phyloP scores from a whole-genome alignment of 306 rosid genomes.

The Prunus padus region DNA sequence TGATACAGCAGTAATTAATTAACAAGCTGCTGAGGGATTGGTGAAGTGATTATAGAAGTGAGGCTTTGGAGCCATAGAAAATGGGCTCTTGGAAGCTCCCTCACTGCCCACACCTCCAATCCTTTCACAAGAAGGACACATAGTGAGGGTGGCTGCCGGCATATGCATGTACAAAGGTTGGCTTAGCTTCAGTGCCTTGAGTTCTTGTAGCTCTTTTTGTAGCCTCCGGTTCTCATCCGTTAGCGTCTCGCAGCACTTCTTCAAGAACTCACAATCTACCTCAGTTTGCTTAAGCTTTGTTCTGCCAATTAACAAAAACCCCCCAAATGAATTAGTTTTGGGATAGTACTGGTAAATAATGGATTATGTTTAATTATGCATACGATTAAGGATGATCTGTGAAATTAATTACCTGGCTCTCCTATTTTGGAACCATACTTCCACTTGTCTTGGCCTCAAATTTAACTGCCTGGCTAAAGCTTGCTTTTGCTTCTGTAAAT shows the following conservation, averaged over 20 bases:
- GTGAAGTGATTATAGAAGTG: slow-evolving; percentile 71
- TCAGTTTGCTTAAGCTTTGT: slow-evolving; percentile 98
- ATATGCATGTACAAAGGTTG: slow-evolving; percentile 83
- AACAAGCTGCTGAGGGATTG: slow-evolving; percentile 91
- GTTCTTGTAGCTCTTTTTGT: slow-evolving; percentile 79
- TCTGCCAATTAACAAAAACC: slow-evolving; percentile 33
- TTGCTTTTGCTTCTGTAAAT: slow-evolving; percentile 85
- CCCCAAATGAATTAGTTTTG: neutral
- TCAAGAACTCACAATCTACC: slow-evolving; percentile 82
- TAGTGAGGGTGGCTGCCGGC: slow-evolving; percentile 83
- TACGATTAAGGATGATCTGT: too few relatives aligned
- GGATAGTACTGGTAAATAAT: too few relatives aligned
- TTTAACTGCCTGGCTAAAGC: slow-evolving; percentile 78
- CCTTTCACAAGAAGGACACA: slow-evolving; percentile 93
- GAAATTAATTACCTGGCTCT: slow-evolving; percentile 69
- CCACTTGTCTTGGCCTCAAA: slow-evolving; percentile 88
- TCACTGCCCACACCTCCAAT: slow-evolving; percentile 45
- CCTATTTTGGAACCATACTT: slow-evolving; percentile 98
- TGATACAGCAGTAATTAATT: slow-evolving; percentile 7
- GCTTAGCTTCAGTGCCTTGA: slow-evolving; percentile 62
- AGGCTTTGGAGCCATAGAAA: slow-evolving; percentile 62
- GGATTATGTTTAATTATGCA: too few relatives aligned
- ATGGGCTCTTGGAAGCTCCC: slow-evolving; percentile 44
- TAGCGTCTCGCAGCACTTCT: slow-evolving; percentile 86
- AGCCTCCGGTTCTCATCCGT: slow-evolving; percentile 86